phyloP scores from a whole-genome alignment of 345 rosid genomes.

The Murraya paniculata region DNA sequence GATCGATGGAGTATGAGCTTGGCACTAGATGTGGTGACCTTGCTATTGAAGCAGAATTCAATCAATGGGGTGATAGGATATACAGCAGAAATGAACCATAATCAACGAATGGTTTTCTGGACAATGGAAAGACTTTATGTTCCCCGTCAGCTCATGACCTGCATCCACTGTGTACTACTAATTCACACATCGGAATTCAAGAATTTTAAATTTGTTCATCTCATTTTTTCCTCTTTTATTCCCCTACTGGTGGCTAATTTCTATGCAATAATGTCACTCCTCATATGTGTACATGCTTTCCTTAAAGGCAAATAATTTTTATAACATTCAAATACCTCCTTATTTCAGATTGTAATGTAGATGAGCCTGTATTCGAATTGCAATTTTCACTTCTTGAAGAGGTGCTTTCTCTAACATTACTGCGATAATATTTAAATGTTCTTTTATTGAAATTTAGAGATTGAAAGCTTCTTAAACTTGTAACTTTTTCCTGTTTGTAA shows the following conservation, averaged over 20 bases:
- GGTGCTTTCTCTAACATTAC: no score
- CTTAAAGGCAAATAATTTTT: not conserved
- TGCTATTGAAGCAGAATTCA: not conserved
- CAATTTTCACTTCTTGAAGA: not conserved
- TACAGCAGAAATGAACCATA: not conserved
- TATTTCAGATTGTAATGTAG: not conserved
- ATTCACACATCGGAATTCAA: not conserved
- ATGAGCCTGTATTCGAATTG: not conserved
- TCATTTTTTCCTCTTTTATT: not conserved
- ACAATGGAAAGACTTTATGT: not conserved
- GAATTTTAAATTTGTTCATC: not conserved
- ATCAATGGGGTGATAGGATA: not conserved
- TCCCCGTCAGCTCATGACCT: not conserved
- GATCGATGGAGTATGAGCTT: not conserved
- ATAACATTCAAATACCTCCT: not conserved
- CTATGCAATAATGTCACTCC: not conserved
- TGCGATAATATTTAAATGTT: no score
- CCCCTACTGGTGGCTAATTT: not conserved
- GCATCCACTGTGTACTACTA: not conserved
- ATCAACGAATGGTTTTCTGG: not conserved
- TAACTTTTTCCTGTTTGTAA: not conserved
- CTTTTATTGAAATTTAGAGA: not conserved
- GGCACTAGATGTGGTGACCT: not conserved
- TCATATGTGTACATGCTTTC: not conserved
- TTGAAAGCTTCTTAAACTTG: not conserved